A percentile compares a stretch with the other conserved stretches of the same genome.
These are phyloP conservation scores for Coprinellus micaceus DNA, from an alignment of 768 basidiomycete species.

Conservation along the genomic window DNA sequence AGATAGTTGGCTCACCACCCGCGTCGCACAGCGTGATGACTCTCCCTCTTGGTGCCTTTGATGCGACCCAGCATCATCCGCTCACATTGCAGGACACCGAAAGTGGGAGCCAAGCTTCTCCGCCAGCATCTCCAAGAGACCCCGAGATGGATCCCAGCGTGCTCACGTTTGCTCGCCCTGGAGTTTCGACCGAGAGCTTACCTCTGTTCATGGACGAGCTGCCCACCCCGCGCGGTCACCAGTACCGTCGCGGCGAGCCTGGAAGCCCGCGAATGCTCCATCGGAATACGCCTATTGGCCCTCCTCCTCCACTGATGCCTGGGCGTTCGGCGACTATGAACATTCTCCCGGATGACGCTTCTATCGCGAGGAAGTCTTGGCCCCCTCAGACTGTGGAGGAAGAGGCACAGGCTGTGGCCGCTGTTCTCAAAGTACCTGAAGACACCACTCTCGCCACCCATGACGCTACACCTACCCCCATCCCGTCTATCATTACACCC, in stretches of 20 bases:
- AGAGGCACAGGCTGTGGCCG: slow-evolving; percentile 1
- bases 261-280: slow-evolving; percentile 12
- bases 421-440: slow-evolving; percentile 9
- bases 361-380: neutral
- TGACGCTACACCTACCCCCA: neutral
- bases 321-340: neutral
- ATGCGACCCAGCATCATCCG: slow-evolving; percentile 1
- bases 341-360: neutral
- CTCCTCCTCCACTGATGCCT: neutral
- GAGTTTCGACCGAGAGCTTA: slow-evolving; percentile 70
- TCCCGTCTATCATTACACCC: neutral
- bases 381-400: neutral
- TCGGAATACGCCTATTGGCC: neutral
- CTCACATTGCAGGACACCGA: slow-evolving; percentile 10
- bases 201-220: slow-evolving; percentile 28
- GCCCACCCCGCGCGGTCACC: slow-evolving; percentile 27
- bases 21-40: slow-evolving; percentile 14
- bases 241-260: neutral
- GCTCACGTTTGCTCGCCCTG: slow-evolving; percentile 70
- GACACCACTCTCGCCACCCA: neutral
- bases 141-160: slow-evolving; percentile 72
- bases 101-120: slow-evolving; percentile 12
- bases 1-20: slow-evolving; percentile 1
- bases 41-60: slow-evolving; percentile 15
- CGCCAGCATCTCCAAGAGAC: slow-evolving; percentile 30